Percentiles rank a stretch among this genome's conserved stretches.
phyloP scores from a whole-genome alignment of 192 early-diverging fungal genomes.

The Globomyces pollinis-pini region DNA sequence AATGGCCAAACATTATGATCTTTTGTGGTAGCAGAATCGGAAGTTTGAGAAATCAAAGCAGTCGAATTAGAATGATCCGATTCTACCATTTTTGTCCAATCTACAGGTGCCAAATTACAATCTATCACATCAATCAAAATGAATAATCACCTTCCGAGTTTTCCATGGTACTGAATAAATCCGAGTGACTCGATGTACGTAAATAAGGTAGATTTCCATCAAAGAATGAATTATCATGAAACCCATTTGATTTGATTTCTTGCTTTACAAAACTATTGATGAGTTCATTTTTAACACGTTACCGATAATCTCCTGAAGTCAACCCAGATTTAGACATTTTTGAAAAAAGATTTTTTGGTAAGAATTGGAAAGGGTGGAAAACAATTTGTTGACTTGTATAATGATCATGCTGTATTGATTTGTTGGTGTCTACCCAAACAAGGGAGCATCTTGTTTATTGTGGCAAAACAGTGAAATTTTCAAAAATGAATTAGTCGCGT shows the following conservation, averaged over 20 bases:
- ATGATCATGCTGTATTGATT: too few relatives aligned
- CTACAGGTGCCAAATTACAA: not conserved
- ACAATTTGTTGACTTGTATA: too few relatives aligned
- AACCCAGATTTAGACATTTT: too few relatives aligned
- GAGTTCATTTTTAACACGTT: not conserved
- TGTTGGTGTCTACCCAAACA: too few relatives aligned
- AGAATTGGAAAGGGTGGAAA: too few relatives aligned
- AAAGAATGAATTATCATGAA: not conserved
- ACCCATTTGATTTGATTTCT: not conserved
- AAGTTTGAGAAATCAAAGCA: not conserved
- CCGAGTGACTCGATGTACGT: constrained; percentile 4
- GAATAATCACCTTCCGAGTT: not conserved
- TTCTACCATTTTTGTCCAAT: constrained; percentile 10
- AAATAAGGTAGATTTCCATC: not conserved
- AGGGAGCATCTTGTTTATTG: too few relatives aligned
- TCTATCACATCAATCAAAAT: not conserved
- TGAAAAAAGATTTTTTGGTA: too few relatives aligned
- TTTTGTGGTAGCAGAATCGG: not conserved
- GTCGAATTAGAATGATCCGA: constrained; percentile 2
- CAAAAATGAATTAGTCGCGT: too few relatives aligned
- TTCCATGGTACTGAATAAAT: constrained; percentile 3
- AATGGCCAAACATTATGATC: constrained; percentile 4
- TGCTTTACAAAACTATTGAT: constrained; percentile 1
- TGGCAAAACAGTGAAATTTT: too few relatives aligned
- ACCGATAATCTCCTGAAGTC: too few relatives aligned